Evolutionary conservation across 495 filamentous ascomycete species (phyloP).

Genomic region (Halenospora varia): DNA sequence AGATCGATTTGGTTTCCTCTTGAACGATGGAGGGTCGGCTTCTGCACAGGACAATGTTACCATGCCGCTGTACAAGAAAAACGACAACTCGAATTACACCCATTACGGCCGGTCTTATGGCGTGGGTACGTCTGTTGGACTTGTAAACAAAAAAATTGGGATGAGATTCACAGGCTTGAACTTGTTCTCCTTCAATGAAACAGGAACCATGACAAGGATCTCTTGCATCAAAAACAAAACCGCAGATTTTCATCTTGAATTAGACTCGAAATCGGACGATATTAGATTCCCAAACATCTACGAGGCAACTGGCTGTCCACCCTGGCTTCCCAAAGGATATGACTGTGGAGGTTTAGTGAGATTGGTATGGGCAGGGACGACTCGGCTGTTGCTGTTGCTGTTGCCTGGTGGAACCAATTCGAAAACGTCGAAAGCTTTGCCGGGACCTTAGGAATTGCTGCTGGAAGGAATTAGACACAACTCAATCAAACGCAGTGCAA

Average conservation of each 20-base stretch:
- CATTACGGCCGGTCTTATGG: slow-evolving; percentile 33
- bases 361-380: neutral
- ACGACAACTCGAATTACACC: slow-evolving; percentile 32
- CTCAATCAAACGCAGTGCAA: neutral
- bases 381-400: neutral
- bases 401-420: neutral
- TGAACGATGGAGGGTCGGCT: neutral
- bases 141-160: slow-evolving; percentile 23
- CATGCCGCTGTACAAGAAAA: neutral
- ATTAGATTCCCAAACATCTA: neutral
- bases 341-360: neutral
- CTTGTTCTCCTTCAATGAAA: slow-evolving; percentile 29
- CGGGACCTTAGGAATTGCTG: neutral
- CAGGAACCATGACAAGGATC: slow-evolving; percentile 23
- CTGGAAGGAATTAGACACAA: neutral
- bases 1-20: neutral
- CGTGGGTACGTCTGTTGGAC: slow-evolving; percentile 30
- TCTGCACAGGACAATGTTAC: neutral
- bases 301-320: neutral
- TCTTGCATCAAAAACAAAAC: slow-evolving; percentile 19
- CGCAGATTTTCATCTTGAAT: neutral
- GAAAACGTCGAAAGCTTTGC: neutral
- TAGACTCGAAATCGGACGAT: neutral
- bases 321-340: neutral
- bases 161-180: slow-evolving; percentile 12